A percentile compares a stretch with the other conserved stretches of the same genome.
phyloP scores from a whole-genome alignment of 2,329 filamentous ascomycete species.

The Raffaelea ambrosiae region DNA sequence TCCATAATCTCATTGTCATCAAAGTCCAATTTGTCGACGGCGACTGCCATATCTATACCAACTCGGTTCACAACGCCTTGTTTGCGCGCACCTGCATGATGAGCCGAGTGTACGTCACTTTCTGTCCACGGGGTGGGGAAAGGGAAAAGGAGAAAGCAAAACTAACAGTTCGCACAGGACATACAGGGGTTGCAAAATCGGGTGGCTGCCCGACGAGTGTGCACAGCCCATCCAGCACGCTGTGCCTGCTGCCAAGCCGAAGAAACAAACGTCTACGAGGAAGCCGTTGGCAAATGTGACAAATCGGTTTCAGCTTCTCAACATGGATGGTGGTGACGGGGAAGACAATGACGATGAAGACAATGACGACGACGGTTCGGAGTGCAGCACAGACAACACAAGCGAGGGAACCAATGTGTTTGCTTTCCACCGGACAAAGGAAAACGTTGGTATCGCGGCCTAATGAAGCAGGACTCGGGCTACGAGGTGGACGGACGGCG shows the following conservation, averaged over 20 bases:
- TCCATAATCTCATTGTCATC: constrained; percentile 68
- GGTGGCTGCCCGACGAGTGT: constrained; percentile 68
- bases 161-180: constrained; percentile 27
- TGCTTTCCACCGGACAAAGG: constrained; percentile 1
- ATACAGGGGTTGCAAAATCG: constrained; percentile 64
- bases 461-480: too few species aligned
- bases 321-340: constrained; percentile 36
- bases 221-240: constrained; percentile 41
- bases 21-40: constrained; percentile 49
- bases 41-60: constrained; percentile 63
- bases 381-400: constrained; percentile 1
- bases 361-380: not conserved
- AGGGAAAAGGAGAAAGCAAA: not conserved
- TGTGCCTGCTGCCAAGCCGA: constrained; percentile 4
- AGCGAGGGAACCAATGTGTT: constrained; percentile 17
- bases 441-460: not conserved
- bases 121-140: not conserved
- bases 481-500: too few species aligned
- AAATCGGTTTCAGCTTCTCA: constrained; percentile 57
- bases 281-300: constrained; percentile 26
- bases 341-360: constrained; percentile 21
- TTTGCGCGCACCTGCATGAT: constrained; percentile 75
- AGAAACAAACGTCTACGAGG: constrained; percentile 16
- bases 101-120: constrained; percentile 40
- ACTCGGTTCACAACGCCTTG: constrained; percentile 67